Evolutionary conservation across 257 asterid species (phyloP), one percentile per base, ranked within the genome.

Genomic region (Echium plantagineum): DNA sequence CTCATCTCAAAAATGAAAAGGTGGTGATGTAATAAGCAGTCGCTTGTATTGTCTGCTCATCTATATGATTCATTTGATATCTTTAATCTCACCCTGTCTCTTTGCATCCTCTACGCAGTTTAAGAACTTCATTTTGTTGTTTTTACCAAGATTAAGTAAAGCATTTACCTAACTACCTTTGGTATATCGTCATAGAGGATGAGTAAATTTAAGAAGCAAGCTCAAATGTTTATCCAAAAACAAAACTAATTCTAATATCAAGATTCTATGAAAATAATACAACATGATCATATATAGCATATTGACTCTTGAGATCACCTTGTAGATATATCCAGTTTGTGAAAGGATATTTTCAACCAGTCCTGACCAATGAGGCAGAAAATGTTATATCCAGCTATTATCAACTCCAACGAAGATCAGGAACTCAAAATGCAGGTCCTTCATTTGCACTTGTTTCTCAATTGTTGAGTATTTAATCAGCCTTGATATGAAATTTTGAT

Each of bases 351-450:
- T 84, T 93, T 75, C 81, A 78, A 75, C 98, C 98, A 26, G 83
- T 89, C 71, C 97, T 93, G 19, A 82, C 97, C 8, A 81, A 81
- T 82, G 98, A 93, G 58, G 98, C 98, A 58, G 95, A 93, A 78
- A 80, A 78, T 69, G 76, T 88, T 60, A 93, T 93, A 69, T 93
- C 98, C 52, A 79, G 94, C 87, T 93, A 93, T 80, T 93, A 88
- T 72, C 98, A 93, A 76, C 94, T 93, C 69, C 98, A 93, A 75
- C 75, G 98, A 82, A 83, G 98, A 87, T 89, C 90, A 20, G 96
- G 94, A 58, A 80, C 83, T 71, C 85, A 89, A 57, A 93, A 93
- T 83, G 98, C 98, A 85, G 98, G 98, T 87, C 74, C 49, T 26
- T 59, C 47, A 10, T 21, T 16, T 17, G 22, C 58, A 17, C 58